Evolutionary conservation across 306 rosid species (phyloP).

Genomic region (Dryas drummondii): DNA sequence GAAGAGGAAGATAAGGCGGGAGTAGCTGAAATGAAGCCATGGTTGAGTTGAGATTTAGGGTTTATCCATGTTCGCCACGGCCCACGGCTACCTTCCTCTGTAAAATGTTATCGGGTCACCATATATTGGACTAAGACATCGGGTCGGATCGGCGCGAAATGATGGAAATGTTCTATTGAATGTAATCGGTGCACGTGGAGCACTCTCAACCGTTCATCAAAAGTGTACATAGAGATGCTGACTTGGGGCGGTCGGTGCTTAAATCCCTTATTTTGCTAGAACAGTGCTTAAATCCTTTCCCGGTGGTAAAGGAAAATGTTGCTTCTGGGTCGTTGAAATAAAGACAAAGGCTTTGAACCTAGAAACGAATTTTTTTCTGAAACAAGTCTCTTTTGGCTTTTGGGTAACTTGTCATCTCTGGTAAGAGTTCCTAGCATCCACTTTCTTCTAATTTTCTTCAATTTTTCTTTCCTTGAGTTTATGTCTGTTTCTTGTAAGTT

Average conservation of each 20-base stretch:
- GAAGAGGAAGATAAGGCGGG: slow-evolving; percentile 29
- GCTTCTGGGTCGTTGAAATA: slow-evolving; percentile 9
- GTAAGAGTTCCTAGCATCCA: background rate
- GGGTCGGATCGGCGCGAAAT: slow-evolving; percentile 2
- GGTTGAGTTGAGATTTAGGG: slow-evolving; percentile 40
- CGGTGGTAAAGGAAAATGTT: background rate
- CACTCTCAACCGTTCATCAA: background rate
- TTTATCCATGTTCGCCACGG: slow-evolving; percentile 34
- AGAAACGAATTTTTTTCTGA: background rate
- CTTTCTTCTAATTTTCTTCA: background rate
- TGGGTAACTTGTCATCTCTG: background rate
- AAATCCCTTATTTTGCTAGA: background rate
- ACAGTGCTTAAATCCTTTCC: background rate
- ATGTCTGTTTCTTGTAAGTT: background rate
- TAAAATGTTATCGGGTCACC: slow-evolving; percentile 26
- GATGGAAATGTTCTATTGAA: background rate
- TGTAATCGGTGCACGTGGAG: background rate
- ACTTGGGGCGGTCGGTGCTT: background rate
- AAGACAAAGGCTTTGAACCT: background rate
- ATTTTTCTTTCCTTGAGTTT: background rate
- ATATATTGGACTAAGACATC: background rate
- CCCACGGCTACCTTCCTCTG: background rate
- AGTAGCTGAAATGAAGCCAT: slow-evolving; percentile 60
- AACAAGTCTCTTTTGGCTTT: background rate
- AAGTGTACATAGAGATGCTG: background rate